Evolutionary conservation across 1,284 basidiomycete species (phyloP), one percentile per base, ranked within the genome.

Genomic region (Boletellus deceptivus): DNA sequence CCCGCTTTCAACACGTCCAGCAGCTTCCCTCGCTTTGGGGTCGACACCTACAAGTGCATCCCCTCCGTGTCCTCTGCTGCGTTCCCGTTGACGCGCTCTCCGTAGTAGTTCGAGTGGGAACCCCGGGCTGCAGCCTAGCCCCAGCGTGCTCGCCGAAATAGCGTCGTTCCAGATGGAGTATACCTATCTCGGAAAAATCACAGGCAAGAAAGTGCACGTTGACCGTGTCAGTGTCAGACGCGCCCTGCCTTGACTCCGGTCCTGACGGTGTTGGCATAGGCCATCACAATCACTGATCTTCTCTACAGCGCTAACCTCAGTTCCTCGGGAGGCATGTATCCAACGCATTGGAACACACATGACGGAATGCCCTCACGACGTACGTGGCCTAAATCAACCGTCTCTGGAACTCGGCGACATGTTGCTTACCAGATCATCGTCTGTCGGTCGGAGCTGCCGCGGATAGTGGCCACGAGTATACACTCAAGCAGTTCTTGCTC

Each of bases 381-480:
- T 81, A 48, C 43, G 72, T 70, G 34, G 43, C 43, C 49, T 35
- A 51, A 58, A 17, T 22, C 5, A 10, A 39, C 29, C n/a, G 14
- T 24, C 13, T n/a, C 14, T 31, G 22, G 8, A 48, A 4, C 47
- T 55, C 27, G 27, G 34, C 56, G n/a, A 58, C 24, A 18, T 51
- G 24, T 41, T 46, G 5, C 31, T 5, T 18, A 29, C 11, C 53
- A 82, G 79, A 63, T 20, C 75, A 64, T 20, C 75, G 72, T 58
- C 58, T 84, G 18, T 83, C 83, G 1, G 78, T 86, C 5, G 86
- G 86, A 14, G 80, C 76, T 1, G 74, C 72, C 41, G 83, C 84
- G 3, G 86, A 90, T 56, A 89, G 86, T 58, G 80, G 77, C 3
- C 83, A 89, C 51, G 87, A 91, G 63, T 90, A 90, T 60, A 75